Base-by-base conservation (phyloP, 139 green algal genomes). In the Chlorella ohadii region DNA sequence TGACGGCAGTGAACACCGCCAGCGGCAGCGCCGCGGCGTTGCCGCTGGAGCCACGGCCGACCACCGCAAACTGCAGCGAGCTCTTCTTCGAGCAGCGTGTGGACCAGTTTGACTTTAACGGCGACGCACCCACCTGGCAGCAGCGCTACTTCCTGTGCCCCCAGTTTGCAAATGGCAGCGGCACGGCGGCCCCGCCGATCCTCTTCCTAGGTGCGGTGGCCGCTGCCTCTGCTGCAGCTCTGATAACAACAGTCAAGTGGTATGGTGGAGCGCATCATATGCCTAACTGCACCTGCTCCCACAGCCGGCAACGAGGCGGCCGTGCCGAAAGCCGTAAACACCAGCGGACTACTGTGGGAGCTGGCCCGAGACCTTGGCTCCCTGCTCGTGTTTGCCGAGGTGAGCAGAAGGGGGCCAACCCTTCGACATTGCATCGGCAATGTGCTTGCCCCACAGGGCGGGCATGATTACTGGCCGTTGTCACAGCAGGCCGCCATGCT, bases 251-350 rank as follows among this genome's bases (percentile, higher is more conserved):
- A n/a, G n/a, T n/a, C n/a, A n/a, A n/a, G n/a, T n/a, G n/a, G n/a
- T n/a, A n/a, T n/a, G n/a, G n/a, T n/a, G n/a, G n/a, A n/a, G n/a
- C n/a, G n/a, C n/a, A n/a, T n/a, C n/a, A n/a, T n/a, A n/a, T n/a
- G n/a, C n/a, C n/a, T n/a, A n/a, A n/a, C n/a, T n/a, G n/a, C 12
- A 31, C 28, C 1, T 34, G 2, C 33, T 27, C 22, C 23, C 34
- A 39, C 70, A 90, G 84, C 83, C 33, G 91, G 91, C 25, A 95
- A 95, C 82, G 89, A 92, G 72, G 86, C 44, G 11, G 56, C 85
- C 17, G 87, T 92, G 20, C 38, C 72, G 27, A 61, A 86, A 0
- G 94, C 92, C 44, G 61, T 92, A 0, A 89, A 92, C 38, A 79
- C 74, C 56, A 92, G 81, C 28, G 91, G 90, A 0, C 78, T 91